A percentile compares a stretch with the other conserved stretches of the same genome.
Evolutionary conservation across 192 early-diverging fungal genomes (phyloP).

Genomic region (Podila minutissima): DNA sequence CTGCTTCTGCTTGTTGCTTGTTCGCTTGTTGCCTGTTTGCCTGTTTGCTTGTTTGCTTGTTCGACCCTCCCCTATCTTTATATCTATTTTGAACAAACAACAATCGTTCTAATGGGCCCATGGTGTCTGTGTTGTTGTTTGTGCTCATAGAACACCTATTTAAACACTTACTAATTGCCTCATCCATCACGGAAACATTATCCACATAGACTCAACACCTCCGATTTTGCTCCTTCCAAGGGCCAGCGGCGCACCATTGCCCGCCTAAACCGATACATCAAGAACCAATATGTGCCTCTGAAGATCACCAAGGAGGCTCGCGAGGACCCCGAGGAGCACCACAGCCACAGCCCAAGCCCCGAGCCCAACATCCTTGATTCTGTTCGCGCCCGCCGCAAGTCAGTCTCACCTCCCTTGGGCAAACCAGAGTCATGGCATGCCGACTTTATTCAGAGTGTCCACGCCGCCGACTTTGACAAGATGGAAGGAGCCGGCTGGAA

Average conservation of each 20-base stretch:
- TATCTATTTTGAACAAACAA: too few relatives aligned
- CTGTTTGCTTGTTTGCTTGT: background rate
- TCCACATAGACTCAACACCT: constrained; percentile 58
- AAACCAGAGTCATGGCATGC: constrained; percentile 15
- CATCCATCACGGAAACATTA: background rate
- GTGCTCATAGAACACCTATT: background rate
- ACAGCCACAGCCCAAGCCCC: constrained; percentile 22
- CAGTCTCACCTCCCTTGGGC: constrained; percentile 29
- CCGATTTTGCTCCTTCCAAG: constrained; percentile 65
- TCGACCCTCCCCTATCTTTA: background rate
- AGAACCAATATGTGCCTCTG: constrained; percentile 48
- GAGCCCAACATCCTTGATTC: constrained; percentile 5
- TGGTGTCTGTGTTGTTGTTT: too few relatives aligned
- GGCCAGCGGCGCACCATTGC: constrained; percentile 71
- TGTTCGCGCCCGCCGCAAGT: constrained; percentile 25
- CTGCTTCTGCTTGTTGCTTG: background rate
- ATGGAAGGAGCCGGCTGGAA: constrained; percentile 22
- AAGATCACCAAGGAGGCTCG: constrained; percentile 39
- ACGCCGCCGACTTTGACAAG: constrained; percentile 28
- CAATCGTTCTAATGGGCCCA: background rate
- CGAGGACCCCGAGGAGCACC: constrained; percentile 29
- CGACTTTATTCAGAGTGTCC: constrained; percentile 36
- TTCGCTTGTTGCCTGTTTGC: background rate
- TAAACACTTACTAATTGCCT: background rate
- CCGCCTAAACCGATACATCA: constrained; percentile 68